Evolutionary conservation across 495 filamentous ascomycete species (phyloP).

Genomic region (Talaromyces proteolyticus): DNA sequence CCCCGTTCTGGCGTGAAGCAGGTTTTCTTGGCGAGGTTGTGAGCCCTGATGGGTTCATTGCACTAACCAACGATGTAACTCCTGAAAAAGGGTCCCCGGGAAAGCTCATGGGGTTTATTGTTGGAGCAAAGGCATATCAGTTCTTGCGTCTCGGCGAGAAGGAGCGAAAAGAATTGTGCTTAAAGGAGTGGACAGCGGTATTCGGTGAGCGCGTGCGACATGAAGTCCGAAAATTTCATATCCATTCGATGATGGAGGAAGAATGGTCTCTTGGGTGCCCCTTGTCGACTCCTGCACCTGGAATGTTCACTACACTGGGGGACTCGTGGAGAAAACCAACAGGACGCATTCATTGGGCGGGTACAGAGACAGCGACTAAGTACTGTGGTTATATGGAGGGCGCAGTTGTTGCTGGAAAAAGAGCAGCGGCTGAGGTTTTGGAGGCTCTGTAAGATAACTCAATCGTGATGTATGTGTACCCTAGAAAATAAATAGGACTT

Average conservation of each 20-base stretch:
- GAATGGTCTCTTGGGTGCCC: constrained; percentile 15
- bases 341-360: constrained; percentile 22
- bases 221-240: too few relatives aligned
- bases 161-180: constrained; percentile 12
- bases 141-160: too few relatives aligned
- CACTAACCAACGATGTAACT: constrained; percentile 15
- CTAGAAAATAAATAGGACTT: too few relatives aligned
- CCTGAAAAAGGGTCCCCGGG: constrained; percentile 13
- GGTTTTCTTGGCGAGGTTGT: constrained; percentile 14
- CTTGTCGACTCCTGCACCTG: constrained; percentile 7
- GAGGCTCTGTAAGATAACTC: too few relatives aligned
- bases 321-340: constrained; percentile 9
- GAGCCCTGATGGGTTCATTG: constrained; percentile 12
- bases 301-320: constrained; percentile 10
- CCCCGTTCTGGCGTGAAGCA: constrained; percentile 18
- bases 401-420: constrained; percentile 19
- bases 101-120: constrained; percentile 20
- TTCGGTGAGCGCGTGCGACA: too few relatives aligned
- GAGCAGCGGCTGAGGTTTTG: constrained; percentile 15
- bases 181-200: too few relatives aligned
- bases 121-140: too few relatives aligned
- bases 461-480: too few relatives aligned
- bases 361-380: constrained; percentile 19
- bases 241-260: constrained; percentile 19
- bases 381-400: constrained; percentile 30